Evolutionary conservation across 2,329 filamentous ascomycete genomes (phyloP), one percentile per base, ranked within the genome.

Genomic region (Teratosphaeria destructans): DNA sequence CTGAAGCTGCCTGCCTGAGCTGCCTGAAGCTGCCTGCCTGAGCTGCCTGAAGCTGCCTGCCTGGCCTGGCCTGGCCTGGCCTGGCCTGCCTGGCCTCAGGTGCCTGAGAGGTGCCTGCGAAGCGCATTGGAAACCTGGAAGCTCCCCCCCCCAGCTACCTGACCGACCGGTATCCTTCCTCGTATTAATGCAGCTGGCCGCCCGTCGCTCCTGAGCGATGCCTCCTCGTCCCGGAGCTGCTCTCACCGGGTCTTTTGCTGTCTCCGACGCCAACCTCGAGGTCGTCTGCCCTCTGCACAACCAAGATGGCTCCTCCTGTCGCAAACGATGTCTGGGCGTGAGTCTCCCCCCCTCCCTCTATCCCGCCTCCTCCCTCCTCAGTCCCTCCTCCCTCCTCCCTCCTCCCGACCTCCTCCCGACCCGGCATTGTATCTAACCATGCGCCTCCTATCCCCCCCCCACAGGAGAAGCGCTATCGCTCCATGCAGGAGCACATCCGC

Each of bases 401-500:
- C 32, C 43, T 8, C 16, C 5, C 19, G 8, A 55, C 57, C 54
- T 54, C 60, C 57, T 4, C 27, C 58, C 57, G 56, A 23, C 23
- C 23, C 23, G 23, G 23, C 23, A 23, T 23, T 2, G 32, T 62
- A 68, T 23, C 53, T 71, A 64, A 75, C 72, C 39, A 70, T 70
- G 68, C 62, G 23, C 23, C 23, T 23, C 64, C 19, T 19, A 1
- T 1, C 19, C 19, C 68, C 62, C 57, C 68, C 56, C 61, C 66
- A 74, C 76, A 95, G 90, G 90, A 95, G 79, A 95, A 95, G 77
- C 85, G 90, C 67, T 99, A 92, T 79, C 91, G 94, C 75, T 97
- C 93, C 64, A 97, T 99, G 90, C 94, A 97, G 78, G 94, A 99
- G 82, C 94, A 99, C 73, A 97, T 99, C 71, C 90, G 94, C 70